Conservation (phyloP, 2,329 filamentous ascomycete species). For the Colletotrichum karsti region DNA sequence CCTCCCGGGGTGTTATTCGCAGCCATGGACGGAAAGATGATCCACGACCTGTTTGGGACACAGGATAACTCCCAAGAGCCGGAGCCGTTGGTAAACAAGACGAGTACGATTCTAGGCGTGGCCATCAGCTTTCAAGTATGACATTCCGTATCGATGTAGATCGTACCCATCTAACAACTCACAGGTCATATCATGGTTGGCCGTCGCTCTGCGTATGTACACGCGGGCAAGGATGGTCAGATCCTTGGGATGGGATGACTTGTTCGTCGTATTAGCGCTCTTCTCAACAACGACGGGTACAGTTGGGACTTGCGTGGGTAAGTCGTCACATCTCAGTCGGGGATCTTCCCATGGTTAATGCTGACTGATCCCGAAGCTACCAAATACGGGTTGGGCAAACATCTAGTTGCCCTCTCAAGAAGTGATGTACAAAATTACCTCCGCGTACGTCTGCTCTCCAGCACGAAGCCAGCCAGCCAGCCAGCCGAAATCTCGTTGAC, state of each 20-base stretch:
- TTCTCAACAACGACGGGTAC: slow-evolving; percentile 31
- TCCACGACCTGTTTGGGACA: slow-evolving; percentile 1
- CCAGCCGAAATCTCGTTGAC: neutral
- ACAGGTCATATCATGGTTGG: slow-evolving; percentile 39
- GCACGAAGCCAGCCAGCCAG: neutral
- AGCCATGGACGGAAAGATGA: slow-evolving; percentile 19
- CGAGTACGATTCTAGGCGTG: slow-evolving; percentile 37
- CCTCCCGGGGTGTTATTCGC: neutral
- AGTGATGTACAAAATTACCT: slow-evolving; percentile 31
- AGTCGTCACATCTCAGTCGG: neutral
- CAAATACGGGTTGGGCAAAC: slow-evolving; percentile 36
- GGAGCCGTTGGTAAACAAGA: slow-evolving; percentile 37
- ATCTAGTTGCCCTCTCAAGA: slow-evolving; percentile 28
- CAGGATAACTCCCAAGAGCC: slow-evolving; percentile 35
- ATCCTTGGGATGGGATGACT: slow-evolving; percentile 44
- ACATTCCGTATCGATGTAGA: fast-evolving
- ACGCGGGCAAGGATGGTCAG: slow-evolving; percentile 35
- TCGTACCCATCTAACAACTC: neutral
- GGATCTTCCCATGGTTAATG: neutral
- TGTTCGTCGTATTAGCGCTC: slow-evolving; percentile 43
- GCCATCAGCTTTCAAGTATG: slow-evolving; percentile 39
- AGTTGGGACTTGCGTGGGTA: slow-evolving; percentile 10
- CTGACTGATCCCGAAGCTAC: slow-evolving; percentile 29
- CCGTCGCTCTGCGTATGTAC: slow-evolving; percentile 37
- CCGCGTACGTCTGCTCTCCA: slow-evolving; percentile 28